Percentiles rank a stretch among this genome's conserved stretches.
Conservation (phyloP, 2,329 filamentous ascomycete genomes). For the Colletotrichum graminicola region DNA sequence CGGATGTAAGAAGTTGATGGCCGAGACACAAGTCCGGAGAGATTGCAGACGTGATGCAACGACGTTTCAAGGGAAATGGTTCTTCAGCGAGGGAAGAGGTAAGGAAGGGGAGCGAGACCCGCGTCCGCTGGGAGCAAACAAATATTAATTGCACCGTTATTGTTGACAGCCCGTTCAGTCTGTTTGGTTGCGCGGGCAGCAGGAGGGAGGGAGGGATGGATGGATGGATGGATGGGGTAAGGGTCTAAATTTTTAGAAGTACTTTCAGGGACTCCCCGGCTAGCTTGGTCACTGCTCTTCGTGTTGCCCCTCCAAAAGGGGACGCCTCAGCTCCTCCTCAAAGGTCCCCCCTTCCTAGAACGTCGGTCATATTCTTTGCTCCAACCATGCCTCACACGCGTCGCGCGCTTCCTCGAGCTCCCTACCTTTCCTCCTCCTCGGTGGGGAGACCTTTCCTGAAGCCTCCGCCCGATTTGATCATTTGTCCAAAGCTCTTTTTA, state of each 20-base stretch:
- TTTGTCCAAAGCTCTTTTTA: background rate
- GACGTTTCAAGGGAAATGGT: constrained; percentile 9
- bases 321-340: constrained; percentile 25
- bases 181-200: constrained; percentile 41
- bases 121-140: constrained; percentile 26
- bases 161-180: constrained; percentile 36
- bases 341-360: background rate
- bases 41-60: constrained; percentile 13
- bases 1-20: constrained; percentile 11
- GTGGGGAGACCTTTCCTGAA: constrained; percentile 4
- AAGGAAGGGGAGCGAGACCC: constrained; percentile 1
- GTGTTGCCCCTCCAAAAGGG: constrained; percentile 22
- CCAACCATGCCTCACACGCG: background rate
- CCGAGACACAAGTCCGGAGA: constrained; percentile 14
- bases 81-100: constrained; percentile 15
- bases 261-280: constrained; percentile 32
- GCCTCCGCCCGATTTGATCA: background rate
- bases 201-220: constrained; percentile 19
- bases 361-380: background rate
- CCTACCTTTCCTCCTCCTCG: background rate
- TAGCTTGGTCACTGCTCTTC: background rate
- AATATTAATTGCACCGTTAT: constrained; percentile 25
- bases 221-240: constrained; percentile 20
- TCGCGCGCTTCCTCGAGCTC: background rate
- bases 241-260: constrained; percentile 39